Percentiles rank a stretch among this genome's conserved stretches.
Conservation (phyloP, 331 rosid species). For the Malus hybrid region DNA sequence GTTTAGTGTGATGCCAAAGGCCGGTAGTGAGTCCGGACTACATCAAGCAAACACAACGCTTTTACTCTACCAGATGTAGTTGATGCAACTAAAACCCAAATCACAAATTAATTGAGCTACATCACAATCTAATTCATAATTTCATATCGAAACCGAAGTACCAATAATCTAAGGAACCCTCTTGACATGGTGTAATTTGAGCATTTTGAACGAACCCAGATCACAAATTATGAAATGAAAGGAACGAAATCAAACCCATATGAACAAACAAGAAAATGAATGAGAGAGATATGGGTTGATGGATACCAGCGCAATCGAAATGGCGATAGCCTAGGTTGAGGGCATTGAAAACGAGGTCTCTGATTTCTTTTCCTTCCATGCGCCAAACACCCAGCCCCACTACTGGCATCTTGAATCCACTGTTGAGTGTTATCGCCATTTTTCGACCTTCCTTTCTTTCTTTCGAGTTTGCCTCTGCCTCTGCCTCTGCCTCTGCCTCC, state of each 20-base stretch:
- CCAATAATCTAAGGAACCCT: background rate
- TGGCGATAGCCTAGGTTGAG: conserved; percentile 78
- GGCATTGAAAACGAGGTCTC: conserved; percentile 59
- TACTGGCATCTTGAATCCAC: conserved; percentile 33
- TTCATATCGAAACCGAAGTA: background rate
- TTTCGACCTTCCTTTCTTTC: no score
- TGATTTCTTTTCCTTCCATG: conserved; percentile 50
- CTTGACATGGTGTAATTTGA: no score
- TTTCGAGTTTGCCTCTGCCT: no score
- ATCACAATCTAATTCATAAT: background rate
- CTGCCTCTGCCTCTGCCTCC: no score
- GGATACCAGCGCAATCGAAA: conserved; percentile 81
- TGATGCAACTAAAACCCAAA: background rate
- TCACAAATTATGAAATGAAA: background rate
- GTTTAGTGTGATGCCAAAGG: background rate
- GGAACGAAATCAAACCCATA: background rate
- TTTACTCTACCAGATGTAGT: no score
- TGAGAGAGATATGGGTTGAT: background rate
- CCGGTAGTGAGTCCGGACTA: no score
- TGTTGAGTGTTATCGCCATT: conserved; percentile 46
- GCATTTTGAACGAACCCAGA: no score
- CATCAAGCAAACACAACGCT: no score
- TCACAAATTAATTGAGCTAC: background rate
- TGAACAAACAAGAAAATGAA: background rate
- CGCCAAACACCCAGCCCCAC: conserved; percentile 70